These are phyloP conservation scores for Fabrea salina DNA, from an alignment of 169 alveolate genomes.

Conservation along the genomic window DNA sequence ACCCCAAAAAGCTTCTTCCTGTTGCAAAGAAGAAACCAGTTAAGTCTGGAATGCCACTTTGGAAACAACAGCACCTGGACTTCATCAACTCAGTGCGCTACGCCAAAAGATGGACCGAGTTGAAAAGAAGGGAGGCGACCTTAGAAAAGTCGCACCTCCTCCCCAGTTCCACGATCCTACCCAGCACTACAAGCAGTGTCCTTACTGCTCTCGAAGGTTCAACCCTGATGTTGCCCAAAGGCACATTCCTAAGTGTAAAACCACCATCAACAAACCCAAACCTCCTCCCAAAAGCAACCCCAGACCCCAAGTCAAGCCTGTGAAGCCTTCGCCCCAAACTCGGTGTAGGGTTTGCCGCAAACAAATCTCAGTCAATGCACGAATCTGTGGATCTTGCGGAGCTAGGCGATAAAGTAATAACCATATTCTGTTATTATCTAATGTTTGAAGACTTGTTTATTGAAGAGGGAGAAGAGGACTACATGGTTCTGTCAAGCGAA, in stretches of 20 bases:
- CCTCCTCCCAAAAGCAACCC: slow-evolving; percentile 60
- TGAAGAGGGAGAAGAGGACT: slow-evolving; percentile 33
- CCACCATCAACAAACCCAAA: slow-evolving; percentile 43
- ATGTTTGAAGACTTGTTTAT: slow-evolving; percentile 11
- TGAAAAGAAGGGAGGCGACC: slow-evolving; percentile 21
- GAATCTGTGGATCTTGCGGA: too few species aligned
- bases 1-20: slow-evolving; percentile 9
- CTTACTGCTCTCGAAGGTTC: slow-evolving; percentile 41
- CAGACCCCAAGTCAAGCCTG: too few species aligned
- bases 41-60: slow-evolving; percentile 21
- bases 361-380: too few species aligned
- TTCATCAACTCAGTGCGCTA: slow-evolving; percentile 15
- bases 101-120: slow-evolving; percentile 25
- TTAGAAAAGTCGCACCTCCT: slow-evolving; percentile 19
- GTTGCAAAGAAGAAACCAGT: background rate
- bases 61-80: slow-evolving; percentile 39
- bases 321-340: too few species aligned
- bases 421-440: too few species aligned
- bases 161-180: slow-evolving; percentile 10
- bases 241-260: slow-evolving; percentile 55
- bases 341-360: too few species aligned
- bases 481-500: slow-evolving; percentile 3
- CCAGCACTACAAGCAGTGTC: slow-evolving; percentile 35
- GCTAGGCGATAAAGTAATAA: too few species aligned
- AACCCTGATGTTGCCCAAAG: slow-evolving; percentile 38